Percentiles rank a stretch among this genome's conserved stretches.
Conservation (phyloP, 306 rosid genomes). For the Aeschynomene evenia region DNA sequence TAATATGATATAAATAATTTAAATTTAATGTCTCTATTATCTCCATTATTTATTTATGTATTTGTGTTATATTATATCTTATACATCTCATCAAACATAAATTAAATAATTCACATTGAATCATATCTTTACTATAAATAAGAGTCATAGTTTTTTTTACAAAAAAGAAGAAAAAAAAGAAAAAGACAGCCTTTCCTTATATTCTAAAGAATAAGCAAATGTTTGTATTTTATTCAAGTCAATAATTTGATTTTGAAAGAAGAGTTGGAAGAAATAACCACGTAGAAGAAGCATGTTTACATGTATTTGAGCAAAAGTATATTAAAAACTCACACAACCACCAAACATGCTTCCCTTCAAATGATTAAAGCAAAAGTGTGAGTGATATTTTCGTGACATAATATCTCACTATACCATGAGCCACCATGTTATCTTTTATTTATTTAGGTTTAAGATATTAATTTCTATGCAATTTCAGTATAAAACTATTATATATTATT, state of each 20-base stretch:
- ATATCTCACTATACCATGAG: neutral
- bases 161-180: too few species aligned
- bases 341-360: neutral
- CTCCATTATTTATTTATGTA: too few species aligned
- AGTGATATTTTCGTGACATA: neutral
- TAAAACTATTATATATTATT: too few species aligned
- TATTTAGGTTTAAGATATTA: too few species aligned
- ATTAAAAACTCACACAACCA: neutral
- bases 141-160: conserved; percentile 9
- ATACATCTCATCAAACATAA: too few species aligned
- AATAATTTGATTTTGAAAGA: conserved; percentile 32
- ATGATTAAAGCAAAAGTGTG: neutral
- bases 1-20: too few species aligned
- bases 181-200: conserved; percentile 14
- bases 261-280: conserved; percentile 34
- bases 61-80: too few species aligned
- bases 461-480: too few species aligned
- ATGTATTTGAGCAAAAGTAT: neutral
- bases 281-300: conserved; percentile 31
- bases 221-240: neutral
- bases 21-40: too few species aligned
- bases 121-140: neutral
- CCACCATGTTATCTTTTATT: neutral
- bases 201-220: neutral
- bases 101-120: conserved; percentile 10